These are phyloP conservation scores for Lipomyces lipofer DNA, from an alignment of 805 yeast species.

Conservation along the genomic window DNA sequence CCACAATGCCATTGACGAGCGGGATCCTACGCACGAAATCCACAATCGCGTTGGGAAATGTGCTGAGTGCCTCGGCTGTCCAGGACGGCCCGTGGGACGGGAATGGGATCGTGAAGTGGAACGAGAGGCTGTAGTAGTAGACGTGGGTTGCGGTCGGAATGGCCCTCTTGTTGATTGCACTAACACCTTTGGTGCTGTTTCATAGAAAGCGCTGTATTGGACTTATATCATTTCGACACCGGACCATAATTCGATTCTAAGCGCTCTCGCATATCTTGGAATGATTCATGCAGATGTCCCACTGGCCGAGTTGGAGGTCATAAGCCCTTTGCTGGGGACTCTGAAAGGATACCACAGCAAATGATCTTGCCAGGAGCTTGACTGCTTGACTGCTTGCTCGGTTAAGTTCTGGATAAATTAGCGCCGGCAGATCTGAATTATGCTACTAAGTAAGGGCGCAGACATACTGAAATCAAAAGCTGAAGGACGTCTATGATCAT, in stretches of 20 bases:
- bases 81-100: background rate
- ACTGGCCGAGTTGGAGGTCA: background rate
- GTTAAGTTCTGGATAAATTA: background rate
- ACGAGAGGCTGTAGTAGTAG: background rate
- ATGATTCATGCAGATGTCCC: background rate
- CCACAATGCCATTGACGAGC: background rate
- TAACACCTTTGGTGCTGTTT: background rate
- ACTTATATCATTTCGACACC: background rate
- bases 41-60: background rate
- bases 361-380: background rate
- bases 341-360: background rate
- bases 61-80: background rate
- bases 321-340: background rate
- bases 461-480: background rate
- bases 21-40: background rate
- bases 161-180: background rate
- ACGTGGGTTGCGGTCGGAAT: background rate
- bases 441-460: background rate
- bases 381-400: background rate
- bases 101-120: background rate
- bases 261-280: background rate
- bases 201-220: background rate
- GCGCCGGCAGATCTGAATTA: background rate
- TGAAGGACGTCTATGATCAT: background rate
- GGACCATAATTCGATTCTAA: background rate